Conservation (phyloP, 2,329 filamentous ascomycete species). For the Penicillium sp. region DNA sequence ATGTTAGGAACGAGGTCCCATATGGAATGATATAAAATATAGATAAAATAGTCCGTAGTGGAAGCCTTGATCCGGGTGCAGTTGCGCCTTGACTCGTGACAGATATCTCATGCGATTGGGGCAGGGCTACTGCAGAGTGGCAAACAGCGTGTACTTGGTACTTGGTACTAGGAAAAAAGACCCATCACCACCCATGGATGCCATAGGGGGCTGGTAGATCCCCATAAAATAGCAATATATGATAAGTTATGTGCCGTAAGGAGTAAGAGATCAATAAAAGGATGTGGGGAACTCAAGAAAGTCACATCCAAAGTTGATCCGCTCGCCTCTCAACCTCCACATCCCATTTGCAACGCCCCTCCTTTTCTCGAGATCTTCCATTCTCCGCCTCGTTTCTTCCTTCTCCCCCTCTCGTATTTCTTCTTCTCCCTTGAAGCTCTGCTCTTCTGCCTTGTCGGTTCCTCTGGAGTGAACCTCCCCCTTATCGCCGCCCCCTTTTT, state of each 20-base stretch:
- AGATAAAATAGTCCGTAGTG: conserved; percentile 5
- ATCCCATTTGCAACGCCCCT: conserved; percentile 1
- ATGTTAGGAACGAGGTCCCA: background rate
- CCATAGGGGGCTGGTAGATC: background rate
- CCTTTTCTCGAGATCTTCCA: conserved; percentile 10
- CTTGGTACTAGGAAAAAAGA: background rate
- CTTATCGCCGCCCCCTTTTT: conserved; percentile 14
- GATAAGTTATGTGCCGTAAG: background rate
- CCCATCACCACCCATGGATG: too few species aligned
- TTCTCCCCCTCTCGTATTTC: conserved; percentile 7
- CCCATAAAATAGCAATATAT: background rate
- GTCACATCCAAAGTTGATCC: conserved; percentile 1
- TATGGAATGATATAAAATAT: conserved; percentile 3
- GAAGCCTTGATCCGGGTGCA: background rate
- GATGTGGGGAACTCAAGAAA: conserved; percentile 6
- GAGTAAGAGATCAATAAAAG: conserved; percentile 1
- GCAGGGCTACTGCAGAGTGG: conserved; percentile 4
- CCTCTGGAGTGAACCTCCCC: background rate
- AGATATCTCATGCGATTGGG: conserved; percentile 19
- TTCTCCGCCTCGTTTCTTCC: conserved; percentile 13
- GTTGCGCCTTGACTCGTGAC: conserved; percentile 15
- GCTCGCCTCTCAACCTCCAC: background rate
- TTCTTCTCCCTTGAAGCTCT: conserved; percentile 17
- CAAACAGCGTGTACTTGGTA: background rate
- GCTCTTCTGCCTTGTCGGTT: background rate